Base-by-base conservation (phyloP, 1,284 basidiomycete species). In the Porogramme epimiltina region DNA sequence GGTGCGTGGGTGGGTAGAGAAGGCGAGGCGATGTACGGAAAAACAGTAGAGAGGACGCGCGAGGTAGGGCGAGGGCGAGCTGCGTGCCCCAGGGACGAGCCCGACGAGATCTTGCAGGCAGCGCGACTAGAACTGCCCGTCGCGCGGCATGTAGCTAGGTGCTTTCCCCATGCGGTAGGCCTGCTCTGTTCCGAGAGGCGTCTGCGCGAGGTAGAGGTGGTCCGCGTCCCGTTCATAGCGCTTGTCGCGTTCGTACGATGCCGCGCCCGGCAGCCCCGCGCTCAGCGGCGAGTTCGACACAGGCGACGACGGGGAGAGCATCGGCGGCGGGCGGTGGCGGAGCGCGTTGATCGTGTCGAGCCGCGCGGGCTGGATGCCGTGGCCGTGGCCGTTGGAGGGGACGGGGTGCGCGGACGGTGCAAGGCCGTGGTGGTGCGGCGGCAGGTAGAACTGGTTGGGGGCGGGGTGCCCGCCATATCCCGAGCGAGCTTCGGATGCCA, bases 231-330 rank as follows among this genome's bases (percentile, higher is more conserved):
- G 58, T 18, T 68, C 64, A 37, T 59, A 62, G 28, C 68, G 64
- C 49, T 68, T 68, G 37, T 71, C 68, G 45, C 83, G 77, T 58
- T 85, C 83, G 62, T 78, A 84, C 1, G 81, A 84, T 34, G 81
- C 61, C 19, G 58, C 45, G 5, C 66, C 62, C 13, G 28, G 13
- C 36, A 68, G 52, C 48, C 61, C 58, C 25, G 62, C 58, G 44
- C 62, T 61, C 31, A 67, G 45, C 18, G 66, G 65, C 25, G 67
- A 68, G 47, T 55, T 71, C 1, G 76, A 69, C 6, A 70, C 70
- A 1, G 78, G 71, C 15, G 74, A 73, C 38, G 72, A 66, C 15
- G 76, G 67, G 2, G 75, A 71, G 39, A 71, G 60, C 61, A 72
- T 66, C 24, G 73, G 73, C 20, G 75, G 73, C n/a, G 70, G 56